Evolutionary conservation across 306 rosid genomes (phyloP), one percentile per base, ranked within the genome.

Genomic region (Vachellia pachyceras): DNA sequence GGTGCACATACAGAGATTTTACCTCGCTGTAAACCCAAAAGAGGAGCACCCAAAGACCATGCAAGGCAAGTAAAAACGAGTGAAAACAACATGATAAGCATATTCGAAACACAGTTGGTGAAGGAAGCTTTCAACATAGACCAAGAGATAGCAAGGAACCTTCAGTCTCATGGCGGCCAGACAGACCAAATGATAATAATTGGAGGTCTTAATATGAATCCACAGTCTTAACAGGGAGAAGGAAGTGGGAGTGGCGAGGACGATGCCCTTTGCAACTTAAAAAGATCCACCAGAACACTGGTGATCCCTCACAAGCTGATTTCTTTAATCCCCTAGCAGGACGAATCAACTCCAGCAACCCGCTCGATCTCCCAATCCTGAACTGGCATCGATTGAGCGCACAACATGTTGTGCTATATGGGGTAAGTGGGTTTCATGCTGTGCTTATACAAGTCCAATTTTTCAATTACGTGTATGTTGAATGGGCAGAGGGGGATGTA

Each of bases 401-500:
- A 3, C 54, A n/a, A n/a, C n/a, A 84, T 50, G 87, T 79, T 50
- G 61, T 78, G 13, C 81, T 79, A 23, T 79, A 75, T 65, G 68
- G 67, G 57, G 85, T 80, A 61, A 35, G 25, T 20, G 47, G 23
- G 5, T 20, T 52, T 29, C 33, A 29, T 29, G 33, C 33, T 29
- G 33, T 29, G 33, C 33, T 29, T 29, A 29, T 29, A 29, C 33
- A 29, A 29, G 33, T 29, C 33, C 1, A 29, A 2, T 29, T 29
- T 2, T 29, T 29, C 2, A 29, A 29, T 29, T 0, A 29, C 33
- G 2, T 29, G 33, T 29, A 29, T 29, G 2, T 29, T 0, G 35
- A 57, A 17, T 77, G 42, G 39, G 10, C 85, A 88, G 92, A 79
- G 86, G 57, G 94, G 82, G 0, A 67, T 92, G 7, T 86, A 83